A percentile compares a stretch with the other conserved stretches of the same genome.
phyloP scores from a whole-genome alignment of 805 yeast species.

The Tetrapisispora taiwanensis region DNA sequence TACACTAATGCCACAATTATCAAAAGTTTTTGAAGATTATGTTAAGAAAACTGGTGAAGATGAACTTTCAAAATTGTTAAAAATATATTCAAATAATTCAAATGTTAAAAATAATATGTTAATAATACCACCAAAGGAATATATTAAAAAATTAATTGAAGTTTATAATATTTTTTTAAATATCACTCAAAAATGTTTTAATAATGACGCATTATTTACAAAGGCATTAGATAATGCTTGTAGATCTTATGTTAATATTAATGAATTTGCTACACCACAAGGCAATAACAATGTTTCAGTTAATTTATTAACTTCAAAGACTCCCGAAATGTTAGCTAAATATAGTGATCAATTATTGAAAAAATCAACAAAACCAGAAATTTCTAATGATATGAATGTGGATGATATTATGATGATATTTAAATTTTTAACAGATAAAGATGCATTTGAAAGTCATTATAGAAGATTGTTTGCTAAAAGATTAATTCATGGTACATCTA shows the following conservation, averaged over 20 bases:
- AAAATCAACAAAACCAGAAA: conserved; percentile 62
- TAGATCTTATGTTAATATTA: conserved; percentile 69
- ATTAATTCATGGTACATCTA: conserved; percentile 76
- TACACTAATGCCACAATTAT: conserved; percentile 65
- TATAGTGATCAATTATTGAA: conserved; percentile 78
- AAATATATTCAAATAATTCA: conserved; percentile 33
- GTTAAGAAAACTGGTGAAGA: conserved; percentile 53
- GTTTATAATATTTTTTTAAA: conserved; percentile 52
- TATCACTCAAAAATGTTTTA: conserved; percentile 34
- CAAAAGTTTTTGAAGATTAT: conserved; percentile 60
- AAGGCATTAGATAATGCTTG: conserved; percentile 88
- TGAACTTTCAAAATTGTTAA: conserved; percentile 18
- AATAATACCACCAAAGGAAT: conserved; percentile 47
- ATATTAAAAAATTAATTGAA: conserved; percentile 64
- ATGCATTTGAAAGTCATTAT: conserved; percentile 88
- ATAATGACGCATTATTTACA: conserved; percentile 64
- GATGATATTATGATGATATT: conserved; percentile 82
- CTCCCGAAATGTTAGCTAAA: conserved; percentile 86
- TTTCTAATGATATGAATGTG: conserved; percentile 60
- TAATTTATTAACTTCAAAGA: conserved; percentile 41
- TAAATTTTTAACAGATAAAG: conserved; percentile 84
- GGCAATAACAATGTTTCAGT: conserved; percentile 35
- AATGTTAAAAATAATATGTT: conserved; percentile 9
- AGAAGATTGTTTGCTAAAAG: conserved; percentile 83
- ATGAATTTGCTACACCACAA: conserved; percentile 64